phyloP scores from a whole-genome alignment of 129 eudicot genomes.

The Daucus carota region DNA sequence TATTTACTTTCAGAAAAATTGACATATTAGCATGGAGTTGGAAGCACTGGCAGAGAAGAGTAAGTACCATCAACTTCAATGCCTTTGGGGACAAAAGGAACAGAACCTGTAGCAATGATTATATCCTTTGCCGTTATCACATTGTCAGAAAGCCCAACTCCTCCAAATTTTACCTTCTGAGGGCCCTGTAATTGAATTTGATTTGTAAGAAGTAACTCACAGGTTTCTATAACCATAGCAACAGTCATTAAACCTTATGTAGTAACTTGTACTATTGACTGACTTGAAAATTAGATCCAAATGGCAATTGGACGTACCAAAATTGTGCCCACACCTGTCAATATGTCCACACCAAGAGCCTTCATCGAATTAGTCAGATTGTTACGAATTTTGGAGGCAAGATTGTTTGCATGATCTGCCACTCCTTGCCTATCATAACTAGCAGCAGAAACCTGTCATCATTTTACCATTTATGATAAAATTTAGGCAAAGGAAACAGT shows the following conservation, averaged over 20 bases:
- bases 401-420: slow-evolving; percentile 87
- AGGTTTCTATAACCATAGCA: slow-evolving; percentile 9
- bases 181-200: slow-evolving; percentile 61
- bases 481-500: background rate
- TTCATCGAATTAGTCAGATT: slow-evolving; percentile 75
- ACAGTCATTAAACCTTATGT: background rate
- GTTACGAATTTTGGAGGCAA: slow-evolving; percentile 77
- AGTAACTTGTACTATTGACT: background rate
- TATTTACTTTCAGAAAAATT: background rate
- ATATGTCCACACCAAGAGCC: slow-evolving; percentile 86
- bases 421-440: slow-evolving; percentile 83
- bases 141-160: slow-evolving; percentile 29
- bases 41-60: background rate
- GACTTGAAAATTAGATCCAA: background rate
- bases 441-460: slow-evolving; percentile 66
- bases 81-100: slow-evolving; percentile 86
- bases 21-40: background rate
- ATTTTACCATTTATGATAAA: background rate
- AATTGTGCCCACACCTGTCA: slow-evolving; percentile 82
- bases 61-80: slow-evolving; percentile 83
- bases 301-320: slow-evolving; percentile 41
- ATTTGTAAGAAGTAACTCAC: background rate
- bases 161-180: slow-evolving; percentile 71
- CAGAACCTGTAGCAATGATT: slow-evolving; percentile 93
- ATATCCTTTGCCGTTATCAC: slow-evolving; percentile 71